Evolutionary conservation across 1,284 basidiomycete genomes (phyloP).

Genomic region (Apiotrichum domesticum): DNA sequence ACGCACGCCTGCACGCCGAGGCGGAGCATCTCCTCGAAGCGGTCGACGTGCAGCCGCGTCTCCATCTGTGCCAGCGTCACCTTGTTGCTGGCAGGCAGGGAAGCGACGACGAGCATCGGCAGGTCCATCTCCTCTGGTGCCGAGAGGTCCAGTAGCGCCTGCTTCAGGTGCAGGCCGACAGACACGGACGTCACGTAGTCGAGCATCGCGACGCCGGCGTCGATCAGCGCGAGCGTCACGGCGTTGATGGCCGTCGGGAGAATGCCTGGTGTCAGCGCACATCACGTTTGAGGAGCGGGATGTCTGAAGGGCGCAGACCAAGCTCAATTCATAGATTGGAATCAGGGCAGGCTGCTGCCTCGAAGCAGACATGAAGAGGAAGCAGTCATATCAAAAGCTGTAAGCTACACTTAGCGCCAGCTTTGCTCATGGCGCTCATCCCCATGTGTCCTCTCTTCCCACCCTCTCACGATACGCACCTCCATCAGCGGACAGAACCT

Average conservation of each 20-base stretch:
- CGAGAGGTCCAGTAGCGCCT: slow-evolving; percentile 77
- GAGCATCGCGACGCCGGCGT: slow-evolving; percentile 80
- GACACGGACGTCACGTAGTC: slow-evolving; percentile 87
- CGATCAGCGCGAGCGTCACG: slow-evolving; percentile 82
- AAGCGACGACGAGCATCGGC: slow-evolving; percentile 78
- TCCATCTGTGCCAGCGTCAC: slow-evolving; percentile 88
- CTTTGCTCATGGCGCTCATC: not conserved
- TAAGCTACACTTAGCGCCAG: not conserved
- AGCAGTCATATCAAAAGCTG: not conserved
- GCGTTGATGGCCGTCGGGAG: slow-evolving; percentile 93
- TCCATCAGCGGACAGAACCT: slow-evolving; percentile 89
- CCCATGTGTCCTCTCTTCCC: not conserved
- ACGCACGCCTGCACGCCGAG: slow-evolving; percentile 70
- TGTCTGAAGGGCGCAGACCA: too few relatives aligned
- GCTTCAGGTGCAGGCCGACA: slow-evolving; percentile 62
- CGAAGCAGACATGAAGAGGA: not conserved
- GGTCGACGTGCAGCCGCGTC: slow-evolving; percentile 84
- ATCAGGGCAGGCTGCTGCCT: too few relatives aligned
- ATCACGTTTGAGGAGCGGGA: too few relatives aligned
- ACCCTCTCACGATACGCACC: slow-evolving; percentile 37
- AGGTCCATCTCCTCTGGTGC: slow-evolving; percentile 83
- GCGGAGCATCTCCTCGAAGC: slow-evolving; percentile 81
- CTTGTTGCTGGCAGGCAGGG: slow-evolving; percentile 74
- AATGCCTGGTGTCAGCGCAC: slow-evolving; percentile 52
- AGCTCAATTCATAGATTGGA: too few relatives aligned